Percentiles rank a stretch among this genome's conserved stretches.
phyloP scores from a whole-genome alignment of 352 stramenopile species.

The Globisporangium barbulae region DNA sequence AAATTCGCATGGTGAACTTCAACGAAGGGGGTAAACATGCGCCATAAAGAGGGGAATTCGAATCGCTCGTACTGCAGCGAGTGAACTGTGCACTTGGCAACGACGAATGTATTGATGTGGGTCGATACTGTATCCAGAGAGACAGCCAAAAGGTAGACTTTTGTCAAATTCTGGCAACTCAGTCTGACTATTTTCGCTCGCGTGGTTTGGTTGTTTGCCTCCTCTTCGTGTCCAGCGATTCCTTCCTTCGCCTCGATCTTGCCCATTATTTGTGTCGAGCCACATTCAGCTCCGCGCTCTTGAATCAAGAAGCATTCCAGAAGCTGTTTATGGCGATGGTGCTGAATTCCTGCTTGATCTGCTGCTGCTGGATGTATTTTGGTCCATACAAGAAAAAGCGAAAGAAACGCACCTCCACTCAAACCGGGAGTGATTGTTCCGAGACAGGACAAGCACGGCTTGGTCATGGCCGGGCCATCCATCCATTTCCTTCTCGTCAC shows the following conservation, averaged over 20 bases:
- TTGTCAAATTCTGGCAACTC: background rate
- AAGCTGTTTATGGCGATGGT: background rate
- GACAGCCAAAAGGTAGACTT: background rate
- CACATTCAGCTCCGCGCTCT: background rate
- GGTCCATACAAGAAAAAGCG: background rate
- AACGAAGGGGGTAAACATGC: background rate
- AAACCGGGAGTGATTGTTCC: background rate
- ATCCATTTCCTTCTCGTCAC: constrained; percentile 2
- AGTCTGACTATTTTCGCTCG: no score
- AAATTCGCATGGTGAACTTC: background rate
- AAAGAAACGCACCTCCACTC: background rate
- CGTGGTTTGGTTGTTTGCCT: background rate
- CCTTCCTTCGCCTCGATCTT: background rate
- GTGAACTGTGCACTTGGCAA: background rate
- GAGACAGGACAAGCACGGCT: background rate
- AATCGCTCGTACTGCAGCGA: background rate
- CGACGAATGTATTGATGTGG: background rate
- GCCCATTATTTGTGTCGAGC: background rate
- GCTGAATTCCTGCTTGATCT: background rate
- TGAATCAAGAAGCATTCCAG: constrained; percentile 5
- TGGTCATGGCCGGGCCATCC: constrained; percentile 1
- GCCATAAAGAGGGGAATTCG: background rate
- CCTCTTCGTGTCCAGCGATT: background rate
- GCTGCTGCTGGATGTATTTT: background rate
- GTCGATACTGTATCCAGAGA: background rate